Base-by-base conservation (phyloP, 495 filamentous ascomycete genomes). In the Hypomontagnella monticulosa region DNA sequence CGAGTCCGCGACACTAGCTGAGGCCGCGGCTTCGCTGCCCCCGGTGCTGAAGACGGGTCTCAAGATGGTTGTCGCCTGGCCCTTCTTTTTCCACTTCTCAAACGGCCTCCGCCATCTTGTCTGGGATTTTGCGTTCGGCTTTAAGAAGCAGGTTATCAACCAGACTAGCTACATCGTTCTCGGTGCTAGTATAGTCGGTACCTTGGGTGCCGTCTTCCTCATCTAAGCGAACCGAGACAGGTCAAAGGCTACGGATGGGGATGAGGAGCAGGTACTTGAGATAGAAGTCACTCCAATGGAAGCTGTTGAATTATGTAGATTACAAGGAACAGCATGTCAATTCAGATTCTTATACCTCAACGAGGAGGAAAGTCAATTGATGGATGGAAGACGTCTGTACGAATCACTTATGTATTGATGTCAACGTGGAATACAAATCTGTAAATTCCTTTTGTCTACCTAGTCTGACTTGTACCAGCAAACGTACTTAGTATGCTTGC, bases 51-150 rank as follows among this genome's bases (percentile, higher is more conserved):
- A 95, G 85, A 71, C 90, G 48, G 71, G 72, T n/a, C 66, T 91
- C 60, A 99, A 99, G 87, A 77, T 85, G 56, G 63, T 80, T 10
- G 54, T 91, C 33, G 91, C 92, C 38, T 83, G 90, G 76, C 94
- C 93, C 15, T 97, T 99, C 77, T 87, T 87, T 33, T 98, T 87
- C 81, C 96, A 99, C 79, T 76, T 76, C 61, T 74, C 93, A 67
- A 97, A 96, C 79, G 95, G 96, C 19, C 55, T 96, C n/a, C 87
- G 93, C 71, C 95, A 98, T 84, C 82, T 99, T 78, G 64, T 84
- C 30, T 97, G 91, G 90, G 95, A 99, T 83, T 75, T 87, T 49
- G 90, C 89, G 36, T 75, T 79, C 52, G 84, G 84, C 38, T 87
- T 96, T 57, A 81, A 75, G 67, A 91, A 93, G 75, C 80, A 83